Percentiles rank a stretch among this genome's conserved stretches.
These are phyloP conservation scores for Trametes maxima DNA, from an alignment of 768 basidiomycete genomes.

Conservation along the genomic window DNA sequence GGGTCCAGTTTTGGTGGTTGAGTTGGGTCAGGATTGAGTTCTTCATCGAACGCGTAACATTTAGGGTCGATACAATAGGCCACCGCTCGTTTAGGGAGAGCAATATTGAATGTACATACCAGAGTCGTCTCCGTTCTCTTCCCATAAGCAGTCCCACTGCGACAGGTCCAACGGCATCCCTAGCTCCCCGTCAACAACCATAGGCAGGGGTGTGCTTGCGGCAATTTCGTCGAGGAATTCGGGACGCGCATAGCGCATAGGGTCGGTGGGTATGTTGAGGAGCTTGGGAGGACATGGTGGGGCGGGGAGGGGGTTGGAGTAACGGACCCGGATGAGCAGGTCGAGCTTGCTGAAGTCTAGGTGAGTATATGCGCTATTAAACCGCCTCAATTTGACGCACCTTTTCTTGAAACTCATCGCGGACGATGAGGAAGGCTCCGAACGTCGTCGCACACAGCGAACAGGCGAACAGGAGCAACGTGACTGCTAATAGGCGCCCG, in stretches of 20 bases:
- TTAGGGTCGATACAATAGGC: not conserved
- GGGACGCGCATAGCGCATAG: constrained; percentile 83
- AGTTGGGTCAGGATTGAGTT: constrained; percentile 66
- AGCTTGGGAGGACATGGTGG: constrained; percentile 98
- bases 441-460: not conserved
- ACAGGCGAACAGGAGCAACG: constrained; percentile 3
- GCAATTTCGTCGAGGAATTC: constrained; percentile 83
- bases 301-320: constrained; percentile 90
- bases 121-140: constrained; percentile 72
- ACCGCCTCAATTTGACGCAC: no score
- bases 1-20: constrained; percentile 68
- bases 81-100: no score
- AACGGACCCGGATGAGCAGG: constrained; percentile 90
- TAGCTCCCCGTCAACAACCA: constrained; percentile 96
- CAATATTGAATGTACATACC: constrained; percentile 41
- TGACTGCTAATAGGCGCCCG: not conserved
- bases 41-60: constrained; percentile 30
- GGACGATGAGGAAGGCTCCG: not conserved
- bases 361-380: not conserved
- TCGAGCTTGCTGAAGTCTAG: constrained; percentile 66
- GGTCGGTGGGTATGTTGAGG: constrained; percentile 88
- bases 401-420: constrained; percentile 62
- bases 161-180: constrained; percentile 95
- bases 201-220: constrained; percentile 81
- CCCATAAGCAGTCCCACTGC: constrained; percentile 81